Conservation (phyloP, 2,329 filamentous ascomycete species). For the Ascosphaera apis region DNA sequence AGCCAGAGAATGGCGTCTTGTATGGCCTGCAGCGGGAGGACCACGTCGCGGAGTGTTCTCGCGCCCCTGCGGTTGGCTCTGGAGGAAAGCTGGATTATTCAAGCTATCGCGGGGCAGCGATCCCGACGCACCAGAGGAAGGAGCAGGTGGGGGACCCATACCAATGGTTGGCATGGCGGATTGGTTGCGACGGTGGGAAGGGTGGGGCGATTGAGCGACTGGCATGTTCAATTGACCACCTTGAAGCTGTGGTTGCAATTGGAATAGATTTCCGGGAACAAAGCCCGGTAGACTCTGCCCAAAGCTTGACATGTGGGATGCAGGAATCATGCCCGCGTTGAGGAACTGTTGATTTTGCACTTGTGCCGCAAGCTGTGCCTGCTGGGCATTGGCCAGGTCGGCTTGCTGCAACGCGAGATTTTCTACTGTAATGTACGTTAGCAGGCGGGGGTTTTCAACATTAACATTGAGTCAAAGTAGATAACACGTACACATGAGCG, state of each 20-base stretch:
- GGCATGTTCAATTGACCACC: conserved; percentile 40
- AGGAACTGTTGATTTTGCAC: too few relatives aligned
- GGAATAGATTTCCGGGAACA: conserved; percentile 54
- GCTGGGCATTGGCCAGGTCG: too few relatives aligned
- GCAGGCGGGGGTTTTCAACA: too few relatives aligned
- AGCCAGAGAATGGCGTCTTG: conserved; percentile 82
- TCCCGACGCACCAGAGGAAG: conserved; percentile 66
- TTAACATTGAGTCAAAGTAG: too few relatives aligned
- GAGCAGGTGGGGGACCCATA: conserved; percentile 77
- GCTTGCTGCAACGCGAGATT: too few relatives aligned
- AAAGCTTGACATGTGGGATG: too few relatives aligned
- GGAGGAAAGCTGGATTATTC: conserved; percentile 4
- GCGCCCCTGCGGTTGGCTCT: conserved; percentile 15
- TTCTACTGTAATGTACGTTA: too few relatives aligned
- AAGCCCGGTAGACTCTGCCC: conserved; percentile 64
- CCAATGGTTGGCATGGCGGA: conserved; percentile 85
- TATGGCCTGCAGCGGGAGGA: conserved; percentile 48
- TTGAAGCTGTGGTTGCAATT: conserved; percentile 17
- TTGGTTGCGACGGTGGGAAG: conserved; percentile 91
- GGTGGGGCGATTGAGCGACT: conserved; percentile 55
- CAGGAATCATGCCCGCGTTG: too few relatives aligned
- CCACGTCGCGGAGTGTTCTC: conserved; percentile 57
- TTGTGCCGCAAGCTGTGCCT: too few relatives aligned
- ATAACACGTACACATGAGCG: too few relatives aligned
- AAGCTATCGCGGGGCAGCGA: conserved; percentile 37